A percentile compares a stretch with the other conserved stretches of the same genome.
These are phyloP conservation scores for Phellopilus nigrolimitatus DNA, from an alignment of 1,284 basidiomycete species.

Conservation along the genomic window DNA sequence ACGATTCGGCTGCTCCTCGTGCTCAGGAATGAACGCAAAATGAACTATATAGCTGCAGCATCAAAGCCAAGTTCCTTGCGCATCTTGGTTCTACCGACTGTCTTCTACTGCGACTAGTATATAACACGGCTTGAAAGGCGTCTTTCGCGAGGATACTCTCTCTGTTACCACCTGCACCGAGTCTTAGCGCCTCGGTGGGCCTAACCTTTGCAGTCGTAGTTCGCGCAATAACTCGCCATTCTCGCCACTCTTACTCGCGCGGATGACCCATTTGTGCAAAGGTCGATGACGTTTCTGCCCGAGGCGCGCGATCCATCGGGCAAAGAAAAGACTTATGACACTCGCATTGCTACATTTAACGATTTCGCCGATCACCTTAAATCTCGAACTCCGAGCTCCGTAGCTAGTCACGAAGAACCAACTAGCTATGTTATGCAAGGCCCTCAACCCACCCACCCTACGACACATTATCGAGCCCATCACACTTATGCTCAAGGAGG, in stretches of 20 bases:
- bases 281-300: background rate
- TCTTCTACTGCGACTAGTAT: too few relatives aligned
- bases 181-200: background rate
- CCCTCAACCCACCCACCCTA: background rate
- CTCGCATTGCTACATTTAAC: background rate
- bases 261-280: background rate
- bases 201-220: background rate
- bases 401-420: background rate
- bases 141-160: too few relatives aligned
- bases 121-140: too few relatives aligned
- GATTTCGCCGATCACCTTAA: background rate
- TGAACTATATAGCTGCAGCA: too few relatives aligned
- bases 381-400: background rate
- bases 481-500: background rate
- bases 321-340: background rate
- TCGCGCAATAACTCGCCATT: background rate
- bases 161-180: too few relatives aligned
- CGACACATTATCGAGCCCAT: background rate
- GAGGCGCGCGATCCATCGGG: background rate
- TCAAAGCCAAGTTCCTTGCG: too few relatives aligned
- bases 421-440: background rate
- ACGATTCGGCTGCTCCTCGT: background rate
- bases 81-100: too few relatives aligned
- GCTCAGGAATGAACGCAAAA: background rate
- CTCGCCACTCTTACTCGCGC: background rate